A percentile compares a stretch with the other conserved stretches of the same genome.
Evolutionary conservation across 2,329 filamentous ascomycete species (phyloP).

Genomic region (Torrubiellomyces zombiae): DNA sequence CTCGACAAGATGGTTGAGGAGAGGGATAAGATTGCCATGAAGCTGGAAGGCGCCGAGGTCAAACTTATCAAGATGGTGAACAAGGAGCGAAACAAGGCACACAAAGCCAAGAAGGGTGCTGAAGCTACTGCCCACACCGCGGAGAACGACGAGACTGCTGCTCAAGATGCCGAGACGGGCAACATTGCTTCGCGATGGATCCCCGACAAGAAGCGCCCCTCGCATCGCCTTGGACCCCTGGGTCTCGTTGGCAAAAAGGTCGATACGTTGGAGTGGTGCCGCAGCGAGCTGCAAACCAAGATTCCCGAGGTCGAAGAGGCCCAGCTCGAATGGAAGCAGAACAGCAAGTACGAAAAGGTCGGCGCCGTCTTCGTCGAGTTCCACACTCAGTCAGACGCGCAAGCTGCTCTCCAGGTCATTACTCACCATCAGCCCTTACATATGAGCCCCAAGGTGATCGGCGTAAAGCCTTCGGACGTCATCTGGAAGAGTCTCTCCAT

Average conservation of each 20-base stretch:
- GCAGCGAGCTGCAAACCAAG: slow-evolving; percentile 35
- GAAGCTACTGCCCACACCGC: slow-evolving; percentile 8
- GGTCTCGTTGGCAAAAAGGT: slow-evolving; percentile 52
- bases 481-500: slow-evolving; percentile 66
- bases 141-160: slow-evolving; percentile 16
- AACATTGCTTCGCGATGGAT: slow-evolving; percentile 49
- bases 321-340: slow-evolving; percentile 40
- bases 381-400: slow-evolving; percentile 62
- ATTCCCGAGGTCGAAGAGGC: slow-evolving; percentile 50
- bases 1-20: slow-evolving; percentile 66
- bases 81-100: slow-evolving; percentile 18
- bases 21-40: slow-evolving; percentile 56
- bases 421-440: slow-evolving; percentile 68
- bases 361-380: slow-evolving; percentile 90
- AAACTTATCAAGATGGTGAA: slow-evolving; percentile 52
- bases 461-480: slow-evolving; percentile 62
- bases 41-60: slow-evolving; percentile 71
- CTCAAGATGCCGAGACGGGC: slow-evolving; percentile 49
- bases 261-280: slow-evolving; percentile 76
- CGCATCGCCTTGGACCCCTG: slow-evolving; percentile 45
- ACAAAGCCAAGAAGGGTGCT: slow-evolving; percentile 19
- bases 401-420: slow-evolving; percentile 67
- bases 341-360: slow-evolving; percentile 45
- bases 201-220: slow-evolving; percentile 48
- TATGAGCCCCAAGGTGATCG: slow-evolving; percentile 74